Evolutionary conservation across 1,284 basidiomycete genomes (phyloP).

Genomic region (Sporisorium sorghi): DNA sequence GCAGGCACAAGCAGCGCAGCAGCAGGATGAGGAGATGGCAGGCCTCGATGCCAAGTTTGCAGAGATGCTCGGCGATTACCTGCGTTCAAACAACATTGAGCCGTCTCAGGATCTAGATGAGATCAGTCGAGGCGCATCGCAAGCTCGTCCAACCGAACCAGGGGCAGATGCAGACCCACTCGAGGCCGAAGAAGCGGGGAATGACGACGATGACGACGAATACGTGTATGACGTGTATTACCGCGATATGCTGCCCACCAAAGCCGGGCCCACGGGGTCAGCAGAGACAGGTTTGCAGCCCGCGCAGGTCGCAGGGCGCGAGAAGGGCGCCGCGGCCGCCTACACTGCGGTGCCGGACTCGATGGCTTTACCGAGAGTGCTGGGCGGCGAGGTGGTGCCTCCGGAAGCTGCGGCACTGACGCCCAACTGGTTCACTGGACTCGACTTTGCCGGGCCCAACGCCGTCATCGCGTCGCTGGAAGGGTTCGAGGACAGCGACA

Average conservation of each 20-base stretch:
- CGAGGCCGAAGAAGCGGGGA: background rate
- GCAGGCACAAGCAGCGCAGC: constrained; percentile 4
- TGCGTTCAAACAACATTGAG: constrained; percentile 49
- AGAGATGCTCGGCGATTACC: constrained; percentile 55
- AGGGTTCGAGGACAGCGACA: constrained; percentile 44
- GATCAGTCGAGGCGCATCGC: constrained; percentile 25
- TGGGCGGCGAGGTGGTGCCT: constrained; percentile 43
- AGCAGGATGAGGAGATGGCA: constrained; percentile 47
- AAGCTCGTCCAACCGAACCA: background rate
- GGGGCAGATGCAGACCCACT: background rate
- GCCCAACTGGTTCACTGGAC: constrained; percentile 28
- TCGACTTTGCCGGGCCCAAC: constrained; percentile 37
- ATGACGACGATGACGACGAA: constrained; percentile 46
- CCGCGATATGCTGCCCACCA: constrained; percentile 50
- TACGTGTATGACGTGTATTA: constrained; percentile 68
- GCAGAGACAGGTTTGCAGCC: constrained; percentile 40
- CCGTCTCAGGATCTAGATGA: constrained; percentile 45
- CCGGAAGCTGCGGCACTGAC: constrained; percentile 26
- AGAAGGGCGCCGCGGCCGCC: constrained; percentile 28
- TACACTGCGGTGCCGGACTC: constrained; percentile 30
- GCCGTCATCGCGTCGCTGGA: constrained; percentile 37
- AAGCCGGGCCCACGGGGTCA: constrained; percentile 37
- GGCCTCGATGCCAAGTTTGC: constrained; percentile 54
- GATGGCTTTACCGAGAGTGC: constrained; percentile 40
- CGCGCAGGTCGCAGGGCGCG: constrained; percentile 45